These are phyloP conservation scores for Simplicillium sp. DNA, from an alignment of 2,329 filamentous ascomycete species.

Conservation along the genomic window DNA sequence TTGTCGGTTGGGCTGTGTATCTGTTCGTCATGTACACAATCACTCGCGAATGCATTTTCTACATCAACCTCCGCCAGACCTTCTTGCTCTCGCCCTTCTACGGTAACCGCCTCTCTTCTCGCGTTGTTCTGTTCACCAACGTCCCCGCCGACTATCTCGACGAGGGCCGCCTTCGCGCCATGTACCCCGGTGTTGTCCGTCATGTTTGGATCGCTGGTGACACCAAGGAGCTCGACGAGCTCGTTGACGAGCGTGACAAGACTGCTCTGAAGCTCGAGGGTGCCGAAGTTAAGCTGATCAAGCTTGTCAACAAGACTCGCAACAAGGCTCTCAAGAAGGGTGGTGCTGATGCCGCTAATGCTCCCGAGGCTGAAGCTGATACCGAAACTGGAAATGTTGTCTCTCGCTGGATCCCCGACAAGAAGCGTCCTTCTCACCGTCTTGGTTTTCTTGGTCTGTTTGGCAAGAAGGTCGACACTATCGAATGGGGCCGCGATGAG, in stretches of 20 bases:
- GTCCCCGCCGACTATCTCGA: slow-evolving; percentile 73
- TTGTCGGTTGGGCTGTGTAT: slow-evolving; percentile 76
- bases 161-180: slow-evolving; percentile 59
- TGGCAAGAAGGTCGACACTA: slow-evolving; percentile 68
- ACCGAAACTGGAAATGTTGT: slow-evolving; percentile 57
- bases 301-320: slow-evolving; percentile 35
- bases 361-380: slow-evolving; percentile 28
- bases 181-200: slow-evolving; percentile 72
- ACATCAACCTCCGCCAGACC: slow-evolving; percentile 86
- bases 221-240: slow-evolving; percentile 62
- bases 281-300: slow-evolving; percentile 75
- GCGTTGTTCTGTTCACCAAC: slow-evolving; percentile 81
- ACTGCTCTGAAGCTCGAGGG: slow-evolving; percentile 70
- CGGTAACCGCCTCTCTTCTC: slow-evolving; percentile 75
- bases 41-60: slow-evolving; percentile 83
- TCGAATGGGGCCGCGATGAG: slow-evolving; percentile 66
- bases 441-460: slow-evolving; percentile 52
- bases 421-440: slow-evolving; percentile 62
- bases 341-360: slow-evolving; percentile 9
- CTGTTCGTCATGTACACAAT: slow-evolving; percentile 83
- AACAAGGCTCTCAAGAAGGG: slow-evolving; percentile 23
- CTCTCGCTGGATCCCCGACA: slow-evolving; percentile 56
- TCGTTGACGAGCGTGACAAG: slow-evolving; percentile 68
- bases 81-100: slow-evolving; percentile 82
- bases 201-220: slow-evolving; percentile 78